phyloP scores from a whole-genome alignment of 176 grass and related monocot species.

The Ampelocalamus luodianensis region DNA sequence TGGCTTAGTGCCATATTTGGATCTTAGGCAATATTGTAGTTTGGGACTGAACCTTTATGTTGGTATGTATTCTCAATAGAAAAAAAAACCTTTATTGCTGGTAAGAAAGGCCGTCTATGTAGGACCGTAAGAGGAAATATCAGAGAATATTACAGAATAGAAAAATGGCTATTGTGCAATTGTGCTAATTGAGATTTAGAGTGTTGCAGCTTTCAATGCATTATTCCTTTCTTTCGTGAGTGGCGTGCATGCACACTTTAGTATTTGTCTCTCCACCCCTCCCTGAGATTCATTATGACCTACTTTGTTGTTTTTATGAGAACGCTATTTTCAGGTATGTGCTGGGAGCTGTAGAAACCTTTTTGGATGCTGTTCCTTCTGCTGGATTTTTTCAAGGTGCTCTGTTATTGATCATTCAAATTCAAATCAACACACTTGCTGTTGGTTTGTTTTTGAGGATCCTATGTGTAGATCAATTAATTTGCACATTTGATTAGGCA shows the following conservation, averaged over 20 bases:
- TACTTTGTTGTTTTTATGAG: neutral
- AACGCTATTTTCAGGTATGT: conserved; percentile 72
- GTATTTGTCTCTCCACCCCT: neutral
- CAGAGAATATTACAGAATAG: conserved; percentile 14
- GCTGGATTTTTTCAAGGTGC: conserved; percentile 91
- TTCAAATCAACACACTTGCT: neutral
- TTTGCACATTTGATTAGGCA: neutral
- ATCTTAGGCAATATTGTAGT: neutral
- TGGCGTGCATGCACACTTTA: neutral
- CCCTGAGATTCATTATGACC: neutral
- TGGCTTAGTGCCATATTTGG: neutral
- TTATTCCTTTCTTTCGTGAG: neutral
- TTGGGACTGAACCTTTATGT: neutral
- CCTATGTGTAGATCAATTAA: neutral
- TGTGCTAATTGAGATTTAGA: neutral
- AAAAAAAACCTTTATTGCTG: neutral
- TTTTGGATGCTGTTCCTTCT: conserved; percentile 87
- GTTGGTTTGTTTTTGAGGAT: neutral
- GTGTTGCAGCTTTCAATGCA: neutral
- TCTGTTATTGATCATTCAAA: neutral
- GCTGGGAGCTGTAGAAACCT: conserved; percentile 95
- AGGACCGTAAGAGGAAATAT: conserved; percentile 1
- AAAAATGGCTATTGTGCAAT: neutral
- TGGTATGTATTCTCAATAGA: neutral
- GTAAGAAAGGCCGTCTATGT: neutral